Evolutionary conservation across 192 early-diverging fungal genomes (phyloP), one percentile per base, ranked within the genome.

Genomic region (Backusella mclennaniae): DNA sequence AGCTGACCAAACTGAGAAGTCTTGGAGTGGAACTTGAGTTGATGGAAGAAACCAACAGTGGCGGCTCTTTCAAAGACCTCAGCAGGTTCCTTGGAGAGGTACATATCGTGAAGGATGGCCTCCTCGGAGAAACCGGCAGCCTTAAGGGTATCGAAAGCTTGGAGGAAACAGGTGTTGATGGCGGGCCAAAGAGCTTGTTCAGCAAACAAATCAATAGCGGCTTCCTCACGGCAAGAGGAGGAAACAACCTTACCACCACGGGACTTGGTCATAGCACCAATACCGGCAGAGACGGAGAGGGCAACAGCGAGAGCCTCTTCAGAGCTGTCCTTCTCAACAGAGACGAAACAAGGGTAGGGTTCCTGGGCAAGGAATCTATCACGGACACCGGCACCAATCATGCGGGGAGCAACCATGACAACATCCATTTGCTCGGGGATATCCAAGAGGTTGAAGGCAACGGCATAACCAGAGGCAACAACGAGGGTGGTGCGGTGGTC

Each of bases 381-480:
- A 74, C 73, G 73, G 14, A 74, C 73, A 74, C 73, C 73, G n/a
- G 73, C 73, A 66, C 73, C 73, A 15, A 74, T 74, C 73, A 74
- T 74, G 26, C 73, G 56, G 38, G 73, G 73, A n/a, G 73, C 73
- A 66, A 74, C 73, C 73, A 74, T 74, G n/a, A 74, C 73, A 23
- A 74, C 73, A 26, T 74, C 73, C 73, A 74, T 66, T 6, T 56
- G 26, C 31, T 59, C 73, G 6, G 73, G 73, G n/a, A 74, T 56
- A 4, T 74, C 73, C 73, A 74, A 74, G 38, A 74, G 73, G 17
- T 74, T 36, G 23, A 74, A 74, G 14, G 73, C 73, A 42, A 74
- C 73, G 5, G 73, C 73, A 15, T 74, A 74, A 66, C 73, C 73
- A 26, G 73, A 74, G 35, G 73, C 73, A 15, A 74, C 73, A 36